Conservation (phyloP, 495 filamentous ascomycete genomes). For the Penicillium odoratum region DNA sequence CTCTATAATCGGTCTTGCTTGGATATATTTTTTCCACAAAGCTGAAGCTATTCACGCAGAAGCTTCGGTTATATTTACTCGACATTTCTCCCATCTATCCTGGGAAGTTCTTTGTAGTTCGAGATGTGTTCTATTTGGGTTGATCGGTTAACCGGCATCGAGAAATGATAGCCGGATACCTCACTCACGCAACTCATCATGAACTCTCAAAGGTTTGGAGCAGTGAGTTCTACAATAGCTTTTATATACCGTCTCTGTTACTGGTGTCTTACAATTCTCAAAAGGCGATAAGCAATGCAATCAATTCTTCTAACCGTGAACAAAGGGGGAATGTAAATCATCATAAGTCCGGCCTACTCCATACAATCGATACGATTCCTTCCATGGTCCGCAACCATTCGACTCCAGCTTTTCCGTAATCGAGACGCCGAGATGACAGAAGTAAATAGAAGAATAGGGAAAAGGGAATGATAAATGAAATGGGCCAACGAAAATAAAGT, state of each 20-base stretch:
- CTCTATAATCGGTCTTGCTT: too few species aligned
- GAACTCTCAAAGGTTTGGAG: too few species aligned
- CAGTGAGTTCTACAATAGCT: too few species aligned
- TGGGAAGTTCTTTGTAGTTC: too few species aligned
- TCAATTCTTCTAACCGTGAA: slow-evolving; percentile 26
- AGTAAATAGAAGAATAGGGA: slow-evolving; percentile 13
- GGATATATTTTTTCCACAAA: too few species aligned
- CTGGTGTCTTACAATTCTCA: not conserved
- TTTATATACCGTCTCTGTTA: not conserved
- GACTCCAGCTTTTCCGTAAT: slow-evolving; percentile 21
- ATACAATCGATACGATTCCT: slow-evolving; percentile 23
- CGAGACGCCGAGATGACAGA: slow-evolving; percentile 21
- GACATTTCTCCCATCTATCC: too few species aligned
- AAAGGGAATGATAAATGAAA: not conserved
- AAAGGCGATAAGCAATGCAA: slow-evolving; percentile 11
- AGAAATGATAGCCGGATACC: too few species aligned
- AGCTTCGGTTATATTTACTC: too few species aligned
- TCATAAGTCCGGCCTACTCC: slow-evolving; percentile 28
- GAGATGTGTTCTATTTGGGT: too few species aligned
- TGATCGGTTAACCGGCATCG: too few species aligned
- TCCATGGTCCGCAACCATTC: slow-evolving; percentile 7
- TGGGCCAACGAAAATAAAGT: slow-evolving; percentile 12
- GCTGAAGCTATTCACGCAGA: too few species aligned
- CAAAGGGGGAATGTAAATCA: slow-evolving; percentile 22
- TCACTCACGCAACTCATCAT: too few species aligned